Evolutionary conservation across 106 monocot species (phyloP), one percentile per base, ranked within the genome.

Genomic region (Platanthera guangdongensis): DNA sequence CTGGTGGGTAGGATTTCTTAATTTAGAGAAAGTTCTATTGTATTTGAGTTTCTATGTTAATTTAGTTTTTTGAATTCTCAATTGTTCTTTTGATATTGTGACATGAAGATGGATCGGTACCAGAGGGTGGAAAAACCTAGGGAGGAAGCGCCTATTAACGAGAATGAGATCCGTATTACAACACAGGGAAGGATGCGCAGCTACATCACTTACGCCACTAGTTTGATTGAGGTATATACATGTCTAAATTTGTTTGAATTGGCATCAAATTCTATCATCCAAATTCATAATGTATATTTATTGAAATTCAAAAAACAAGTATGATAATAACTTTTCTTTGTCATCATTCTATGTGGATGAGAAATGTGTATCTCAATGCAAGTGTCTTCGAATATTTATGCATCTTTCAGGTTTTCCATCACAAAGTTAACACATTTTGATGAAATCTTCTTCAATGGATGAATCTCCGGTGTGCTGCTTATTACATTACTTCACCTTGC

Each of bases 61-160:
- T n/a, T 70, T 70, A 5, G 47, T 69, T 47, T 69, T 69, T 63
- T 9, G 14, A 68, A 5, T 46, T 70, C 47, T 70, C 14, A 47
- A 47, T 69, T 69, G 6, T 69, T 32, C 13, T 69, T 69, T 67
- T 69, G 69, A 45, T 69, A 8, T 69, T 14, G 15, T 11, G 75
- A 21, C 12, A 39, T 14, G 75, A 88, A 45, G 83, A 88, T 88
- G 88, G 88, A 88, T 79, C 82, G 88, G 60, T 85, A 88, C 78
- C 85, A 80, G 75, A 82, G 85, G 68, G 82, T 85, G 74, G 88
- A 85, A 50, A 88, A 88, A 74, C 70, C 80, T 83, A 54, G 79
- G 74, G 80, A 77, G 64, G 86, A 86, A 57, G 71, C 80, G 7
- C 80, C 76, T 14, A 83, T 86, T 0, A 86, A 79, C 30, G 77